Evolutionary conservation across 78 protist species (phyloP), one percentile per base, ranked within the genome.

Genomic region (Speleostelium caveatum): DNA sequence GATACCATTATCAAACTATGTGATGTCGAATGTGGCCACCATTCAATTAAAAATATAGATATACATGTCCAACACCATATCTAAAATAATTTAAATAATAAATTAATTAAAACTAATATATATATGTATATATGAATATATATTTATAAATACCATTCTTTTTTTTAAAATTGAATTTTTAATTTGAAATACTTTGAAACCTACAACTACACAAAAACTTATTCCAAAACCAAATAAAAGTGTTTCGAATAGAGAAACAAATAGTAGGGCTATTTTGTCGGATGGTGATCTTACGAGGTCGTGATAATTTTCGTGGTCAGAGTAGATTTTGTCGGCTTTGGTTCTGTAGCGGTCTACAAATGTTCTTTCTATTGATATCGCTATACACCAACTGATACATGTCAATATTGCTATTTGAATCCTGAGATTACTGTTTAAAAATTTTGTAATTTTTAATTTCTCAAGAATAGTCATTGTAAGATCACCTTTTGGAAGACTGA

Each of bases 1-100:
- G 63, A 38, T 24, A 35, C 22, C 49, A 69, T 56, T 19, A 78
- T 55, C 26, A 78, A 67, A 24, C 41, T 38, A 66, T 78, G 88
- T 12, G 88, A 71, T n/a, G 88, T 78, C 16, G 75, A 65, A 55
- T 78, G 88, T 53, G 88, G 88, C 88, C 88, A 79, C 88, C 88
- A 79, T 33, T 62, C 42, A 42, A 79, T 58, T 42, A 71, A 53
- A 67, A 79, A 79, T 58, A 79, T 67, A 19, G 63, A 36, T 28
- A 79, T 79, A 32, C 75, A 71, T 1, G 49, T 51, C 88, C 88
- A 79, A 56, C 77, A 49, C 32, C 88, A 56, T 42, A 79, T 67
- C 73, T 65, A 65, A 14, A 33, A 24, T 35, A 21, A 22, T 35
- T 22, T 19, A 0, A 22, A 65, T 28, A 38, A 38, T 8, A n/a